These are phyloP conservation scores for Neurospora tetraspora DNA, from an alignment of 495 filamentous ascomycete species.

Conservation along the genomic window DNA sequence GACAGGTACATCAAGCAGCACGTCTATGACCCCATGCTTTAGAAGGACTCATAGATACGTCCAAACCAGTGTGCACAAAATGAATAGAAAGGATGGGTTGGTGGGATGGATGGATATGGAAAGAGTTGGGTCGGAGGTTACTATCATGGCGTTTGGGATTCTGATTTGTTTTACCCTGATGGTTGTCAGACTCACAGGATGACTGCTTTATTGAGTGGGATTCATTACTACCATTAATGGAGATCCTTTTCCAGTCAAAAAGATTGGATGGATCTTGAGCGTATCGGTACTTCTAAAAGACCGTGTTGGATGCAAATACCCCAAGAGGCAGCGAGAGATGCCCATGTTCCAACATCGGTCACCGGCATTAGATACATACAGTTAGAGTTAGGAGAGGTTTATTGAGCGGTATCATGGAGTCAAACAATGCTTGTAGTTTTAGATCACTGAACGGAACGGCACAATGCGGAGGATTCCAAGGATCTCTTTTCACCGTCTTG, in stretches of 20 bases:
- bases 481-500: background rate
- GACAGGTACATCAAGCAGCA: slow-evolving; percentile 68
- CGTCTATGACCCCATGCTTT: slow-evolving; percentile 63
- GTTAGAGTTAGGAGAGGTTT: background rate
- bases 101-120: background rate
- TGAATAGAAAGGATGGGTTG: background rate
- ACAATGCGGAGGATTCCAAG: background rate
- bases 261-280: background rate
- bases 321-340: background rate
- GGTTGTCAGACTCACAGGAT: background rate
- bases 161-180: background rate
- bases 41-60: background rate
- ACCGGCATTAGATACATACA: background rate
- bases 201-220: background rate
- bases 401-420: background rate
- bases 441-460: background rate
- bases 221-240: background rate
- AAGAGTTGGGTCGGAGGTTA: background rate
- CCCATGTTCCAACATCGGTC: background rate
- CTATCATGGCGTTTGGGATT: background rate
- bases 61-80: background rate
- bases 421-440: background rate
- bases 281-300: background rate
- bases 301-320: background rate
- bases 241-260: background rate